A percentile compares a stretch with the other conserved stretches of the same genome.
These are phyloP conservation scores for Globisporangium cederbergense DNA, from an alignment of 352 stramenopile species.

Conservation along the genomic window DNA sequence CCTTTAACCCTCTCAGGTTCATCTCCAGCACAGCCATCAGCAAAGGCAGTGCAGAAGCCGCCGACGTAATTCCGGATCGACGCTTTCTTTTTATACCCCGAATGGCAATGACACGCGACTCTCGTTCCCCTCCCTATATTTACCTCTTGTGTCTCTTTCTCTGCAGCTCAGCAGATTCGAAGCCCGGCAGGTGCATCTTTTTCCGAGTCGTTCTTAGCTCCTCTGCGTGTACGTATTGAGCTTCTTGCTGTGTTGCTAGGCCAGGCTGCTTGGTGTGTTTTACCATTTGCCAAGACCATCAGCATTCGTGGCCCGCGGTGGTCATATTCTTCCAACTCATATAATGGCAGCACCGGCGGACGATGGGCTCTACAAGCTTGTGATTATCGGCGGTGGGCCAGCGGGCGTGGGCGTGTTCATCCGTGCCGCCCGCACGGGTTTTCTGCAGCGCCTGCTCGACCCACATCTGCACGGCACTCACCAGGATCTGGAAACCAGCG, in stretches of 20 bases:
- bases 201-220: not conserved
- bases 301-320: not conserved
- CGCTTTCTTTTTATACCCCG: slow-evolving; percentile 7
- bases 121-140: slow-evolving; percentile 10
- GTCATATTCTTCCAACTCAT: not conserved
- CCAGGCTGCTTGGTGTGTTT: not conserved
- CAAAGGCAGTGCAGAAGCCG: slow-evolving; percentile 24
- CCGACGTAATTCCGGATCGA: slow-evolving; percentile 7
- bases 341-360: not conserved
- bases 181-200: not conserved
- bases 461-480: slow-evolving; percentile 36
- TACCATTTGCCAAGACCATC: not conserved
- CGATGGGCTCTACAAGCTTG: slow-evolving; percentile 59
- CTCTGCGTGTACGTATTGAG: not conserved
- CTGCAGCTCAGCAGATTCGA: not conserved
- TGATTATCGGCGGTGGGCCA: slow-evolving; percentile 66
- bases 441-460: slow-evolving; percentile 47
- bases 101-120: slow-evolving; percentile 2
- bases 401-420: slow-evolving; percentile 77
- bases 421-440: slow-evolving; percentile 59
- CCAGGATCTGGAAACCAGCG: slow-evolving; percentile 37
- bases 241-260: not conserved
- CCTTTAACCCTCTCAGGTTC: slow-evolving; percentile 19
- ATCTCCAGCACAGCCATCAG: slow-evolving; percentile 9
- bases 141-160: not conserved